A percentile compares a stretch with the other conserved stretches of the same genome.
Evolutionary conservation across 2,329 filamentous ascomycete genomes (phyloP).

Genomic region (Cryphonectria naterciae): DNA sequence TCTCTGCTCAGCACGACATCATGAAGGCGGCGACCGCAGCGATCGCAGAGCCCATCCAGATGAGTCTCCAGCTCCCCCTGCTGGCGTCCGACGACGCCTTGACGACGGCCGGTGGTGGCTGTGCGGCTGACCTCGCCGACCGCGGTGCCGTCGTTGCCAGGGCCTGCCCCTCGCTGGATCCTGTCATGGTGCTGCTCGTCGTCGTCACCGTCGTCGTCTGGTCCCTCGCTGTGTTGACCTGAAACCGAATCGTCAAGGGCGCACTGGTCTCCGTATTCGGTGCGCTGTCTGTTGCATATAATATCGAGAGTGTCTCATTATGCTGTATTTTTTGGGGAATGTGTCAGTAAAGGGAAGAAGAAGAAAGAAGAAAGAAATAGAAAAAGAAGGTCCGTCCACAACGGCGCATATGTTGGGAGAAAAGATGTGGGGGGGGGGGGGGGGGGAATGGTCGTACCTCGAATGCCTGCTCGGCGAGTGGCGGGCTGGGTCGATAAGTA

Average conservation of each 20-base stretch:
- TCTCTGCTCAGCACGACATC: conserved; percentile 34
- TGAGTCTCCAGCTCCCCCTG: conserved; percentile 33
- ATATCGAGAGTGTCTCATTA: conserved; percentile 8
- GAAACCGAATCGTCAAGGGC: conserved; percentile 39
- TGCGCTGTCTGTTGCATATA: conserved; percentile 48
- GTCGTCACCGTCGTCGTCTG: background rate
- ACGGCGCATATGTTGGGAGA: background rate
- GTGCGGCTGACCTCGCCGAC: background rate
- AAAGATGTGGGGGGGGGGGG: no score
- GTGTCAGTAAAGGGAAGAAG: background rate
- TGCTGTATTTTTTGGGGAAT: background rate
- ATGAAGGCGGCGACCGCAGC: conserved; percentile 35
- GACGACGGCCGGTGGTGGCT: conserved; percentile 6
- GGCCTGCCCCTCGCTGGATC: background rate
- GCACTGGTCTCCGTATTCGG: conserved; percentile 56
- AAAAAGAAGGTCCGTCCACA: background rate
- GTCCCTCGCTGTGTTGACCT: background rate
- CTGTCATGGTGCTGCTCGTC: background rate
- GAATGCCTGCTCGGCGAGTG: background rate
- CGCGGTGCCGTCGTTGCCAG: conserved; percentile 1
- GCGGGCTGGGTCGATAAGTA: background rate
- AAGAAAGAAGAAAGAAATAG: background rate
- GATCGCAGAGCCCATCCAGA: conserved; percentile 35
- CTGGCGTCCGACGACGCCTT: conserved; percentile 31
- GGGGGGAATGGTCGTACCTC: background rate